These are phyloP conservation scores for Elasticomyces elasticus DNA, from an alignment of 495 filamentous ascomycete genomes.

Conservation along the genomic window DNA sequence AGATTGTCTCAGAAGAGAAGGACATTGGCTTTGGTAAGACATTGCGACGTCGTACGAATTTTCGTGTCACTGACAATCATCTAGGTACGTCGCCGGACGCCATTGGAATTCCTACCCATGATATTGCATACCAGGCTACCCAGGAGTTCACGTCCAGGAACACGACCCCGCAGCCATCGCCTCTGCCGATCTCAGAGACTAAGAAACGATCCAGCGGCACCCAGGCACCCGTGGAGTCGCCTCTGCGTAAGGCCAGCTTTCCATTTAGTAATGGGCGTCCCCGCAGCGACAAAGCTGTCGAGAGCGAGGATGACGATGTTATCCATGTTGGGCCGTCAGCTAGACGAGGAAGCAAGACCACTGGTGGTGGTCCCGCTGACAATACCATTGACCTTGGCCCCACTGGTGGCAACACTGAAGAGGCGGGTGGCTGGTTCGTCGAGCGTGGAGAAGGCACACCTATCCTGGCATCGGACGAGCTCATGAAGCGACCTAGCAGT, in stretches of 20 bases:
- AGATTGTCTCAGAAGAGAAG: slow-evolving; percentile 67
- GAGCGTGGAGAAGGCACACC: slow-evolving; percentile 54
- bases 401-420: slow-evolving; percentile 38
- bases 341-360: slow-evolving; percentile 51
- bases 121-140: slow-evolving; percentile 69
- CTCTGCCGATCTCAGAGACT: slow-evolving; percentile 31
- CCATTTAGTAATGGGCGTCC: slow-evolving; percentile 29
- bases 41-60: slow-evolving; percentile 20
- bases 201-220: slow-evolving; percentile 31
- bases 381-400: slow-evolving; percentile 37
- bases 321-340: slow-evolving; percentile 73
- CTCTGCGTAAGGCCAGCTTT: slow-evolving; percentile 46
- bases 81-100: slow-evolving; percentile 29
- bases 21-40: slow-evolving; percentile 48
- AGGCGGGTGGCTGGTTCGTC: slow-evolving; percentile 40
- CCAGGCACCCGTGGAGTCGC: slow-evolving; percentile 46
- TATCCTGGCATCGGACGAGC: slow-evolving; percentile 86
- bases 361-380: slow-evolving; percentile 39
- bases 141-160: slow-evolving; percentile 69
- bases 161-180: slow-evolving; percentile 50
- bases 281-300: slow-evolving; percentile 25
- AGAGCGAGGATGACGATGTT: slow-evolving; percentile 46
- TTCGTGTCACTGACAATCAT: slow-evolving; percentile 2
- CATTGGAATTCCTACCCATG: slow-evolving; percentile 35
- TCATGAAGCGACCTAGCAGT: slow-evolving; percentile 62